Percentiles rank a stretch among this genome's conserved stretches.
phyloP scores from a whole-genome alignment of 169 alveolate genomes.

The Plasmodium malariae region DNA sequence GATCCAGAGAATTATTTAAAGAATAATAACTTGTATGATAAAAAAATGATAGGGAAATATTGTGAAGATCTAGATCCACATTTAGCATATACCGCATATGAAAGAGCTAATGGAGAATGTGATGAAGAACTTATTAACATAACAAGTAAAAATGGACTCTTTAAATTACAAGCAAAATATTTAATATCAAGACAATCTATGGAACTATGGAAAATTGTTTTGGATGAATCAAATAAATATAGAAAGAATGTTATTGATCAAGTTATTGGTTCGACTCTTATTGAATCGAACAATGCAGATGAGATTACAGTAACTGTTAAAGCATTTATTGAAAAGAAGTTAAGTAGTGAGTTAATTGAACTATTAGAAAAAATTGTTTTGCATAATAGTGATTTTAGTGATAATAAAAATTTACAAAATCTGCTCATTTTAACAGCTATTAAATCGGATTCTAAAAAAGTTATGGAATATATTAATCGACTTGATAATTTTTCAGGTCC shows the following conservation, averaged over 20 bases:
- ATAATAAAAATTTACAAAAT: constrained; percentile 94
- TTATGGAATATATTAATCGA: constrained; percentile 94
- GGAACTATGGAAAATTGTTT: constrained; percentile 96
- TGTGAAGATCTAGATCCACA: constrained; percentile 99
- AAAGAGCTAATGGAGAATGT: constrained; percentile 98
- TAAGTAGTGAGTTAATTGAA: constrained; percentile 96
- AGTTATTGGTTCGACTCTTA: constrained; percentile 95
- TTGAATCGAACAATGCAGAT: constrained; percentile 97
- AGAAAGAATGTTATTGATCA: constrained; percentile 96
- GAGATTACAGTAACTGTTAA: constrained; percentile 97
- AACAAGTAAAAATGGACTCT: constrained; percentile 97
- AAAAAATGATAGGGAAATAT: constrained; percentile 97
- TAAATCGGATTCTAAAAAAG: constrained; percentile 82
- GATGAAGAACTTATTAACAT: constrained; percentile 97
- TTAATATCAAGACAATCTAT: constrained; percentile 97
- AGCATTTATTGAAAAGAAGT: constrained; percentile 99
- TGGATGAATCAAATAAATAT: constrained; percentile 92
- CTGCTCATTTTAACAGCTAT: constrained; percentile 85
- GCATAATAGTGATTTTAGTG: constrained; percentile 93
- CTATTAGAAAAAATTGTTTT: constrained; percentile 83
- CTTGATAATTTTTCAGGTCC: constrained; percentile 97
- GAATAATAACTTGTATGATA: constrained; percentile 97
- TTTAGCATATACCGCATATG: constrained; percentile 98
- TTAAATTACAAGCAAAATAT: constrained; percentile 96
- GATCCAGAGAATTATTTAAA: constrained; percentile 97